A percentile compares a stretch with the other conserved stretches of the same genome.
These are phyloP conservation scores for Austroboletus eburneus DNA, from an alignment of 768 basidiomycete species.

Conservation along the genomic window DNA sequence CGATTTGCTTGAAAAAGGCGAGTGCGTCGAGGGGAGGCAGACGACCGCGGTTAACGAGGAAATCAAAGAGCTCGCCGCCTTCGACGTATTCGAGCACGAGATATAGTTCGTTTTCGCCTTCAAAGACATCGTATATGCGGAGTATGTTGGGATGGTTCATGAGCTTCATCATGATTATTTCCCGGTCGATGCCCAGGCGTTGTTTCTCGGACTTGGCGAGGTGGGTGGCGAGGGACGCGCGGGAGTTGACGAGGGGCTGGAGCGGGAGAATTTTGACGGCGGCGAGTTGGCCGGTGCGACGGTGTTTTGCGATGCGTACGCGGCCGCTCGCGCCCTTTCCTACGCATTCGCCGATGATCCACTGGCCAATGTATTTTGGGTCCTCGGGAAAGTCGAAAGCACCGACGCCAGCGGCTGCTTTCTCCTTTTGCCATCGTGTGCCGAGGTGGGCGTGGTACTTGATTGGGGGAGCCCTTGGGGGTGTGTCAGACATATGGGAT, in stretches of 20 bases:
- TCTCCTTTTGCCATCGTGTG: constrained; percentile 87
- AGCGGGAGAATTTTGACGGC: constrained; percentile 95
- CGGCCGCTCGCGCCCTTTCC: constrained; percentile 93
- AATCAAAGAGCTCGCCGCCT: constrained; percentile 96
- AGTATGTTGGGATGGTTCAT: constrained; percentile 98
- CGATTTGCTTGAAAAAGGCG: constrained; percentile 92
- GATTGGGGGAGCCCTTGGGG: constrained; percentile 68
- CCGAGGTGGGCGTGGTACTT: constrained; percentile 66
- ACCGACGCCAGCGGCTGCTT: constrained; percentile 68
- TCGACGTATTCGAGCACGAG: constrained; percentile 93
- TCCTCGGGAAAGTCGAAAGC: constrained; percentile 83
- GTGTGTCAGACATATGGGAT: constrained; percentile 47
- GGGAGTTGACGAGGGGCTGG: constrained; percentile 69
- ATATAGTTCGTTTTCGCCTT: constrained; percentile 86
- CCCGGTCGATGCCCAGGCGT: constrained; percentile 83
- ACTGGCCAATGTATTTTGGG: constrained; percentile 83
- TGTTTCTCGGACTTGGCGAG: constrained; percentile 75
- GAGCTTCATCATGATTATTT: constrained; percentile 99
- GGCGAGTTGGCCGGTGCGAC: constrained; percentile 82
- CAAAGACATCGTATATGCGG: constrained; percentile 93
- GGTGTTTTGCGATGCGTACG: constrained; percentile 90
- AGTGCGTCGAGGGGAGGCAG: constrained; percentile 80
- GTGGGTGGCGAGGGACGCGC: constrained; percentile 61
- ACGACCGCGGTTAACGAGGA: constrained; percentile 83
- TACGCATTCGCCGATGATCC: constrained; percentile 90